Evolutionary conservation across 441 rosid species (phyloP), one percentile per base, ranked within the genome.

Genomic region (Gossypium laxum): DNA sequence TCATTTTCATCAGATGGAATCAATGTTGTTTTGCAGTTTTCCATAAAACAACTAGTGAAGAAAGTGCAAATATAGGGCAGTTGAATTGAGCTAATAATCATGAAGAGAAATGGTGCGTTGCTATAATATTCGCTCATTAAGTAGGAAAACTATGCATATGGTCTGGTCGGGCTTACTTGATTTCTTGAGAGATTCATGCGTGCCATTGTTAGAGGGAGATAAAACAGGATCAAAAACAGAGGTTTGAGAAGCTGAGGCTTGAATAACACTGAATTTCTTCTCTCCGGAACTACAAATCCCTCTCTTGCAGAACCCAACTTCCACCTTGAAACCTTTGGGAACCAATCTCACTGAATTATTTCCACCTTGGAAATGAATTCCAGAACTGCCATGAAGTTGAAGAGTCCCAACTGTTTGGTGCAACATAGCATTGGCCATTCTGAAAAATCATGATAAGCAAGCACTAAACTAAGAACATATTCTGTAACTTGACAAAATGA

Each of bases 391-490:
- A 24, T 74, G 76, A 51, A 78, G 80, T 55, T 78, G 83, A 62
- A 80, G 41, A 54, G 80, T 78, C 70, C 79, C 74, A 38, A 78
- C 45, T 34, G 84, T 54, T 77, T 81, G 89, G 77, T 85, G 80
- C 72, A 83, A 83, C 56, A 76, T 73, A 82, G 84, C 79, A 70
- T 78, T 76, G 56, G 85, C 84, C 92, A 89, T 88, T 76, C 89
- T 86, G 88, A n/a, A 60, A 72, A 74, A 69, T 63, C 61, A 73
- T 76, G 50, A 76, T 11, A 52, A 30, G 17, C 19, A 34, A 30
- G 11, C 5, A 38, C 8, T 17, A 51, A 63, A 30, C 28, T 43
- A 21, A 12, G 55, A 65, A 65, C 34, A 65, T 11, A 18, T 43
- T 41, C 54, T 11, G 43, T 19, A 24, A n/a, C 8, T 28, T 5